Conservation (phyloP, 2,329 filamentous ascomycete species). For the Penicillium frequentans region DNA sequence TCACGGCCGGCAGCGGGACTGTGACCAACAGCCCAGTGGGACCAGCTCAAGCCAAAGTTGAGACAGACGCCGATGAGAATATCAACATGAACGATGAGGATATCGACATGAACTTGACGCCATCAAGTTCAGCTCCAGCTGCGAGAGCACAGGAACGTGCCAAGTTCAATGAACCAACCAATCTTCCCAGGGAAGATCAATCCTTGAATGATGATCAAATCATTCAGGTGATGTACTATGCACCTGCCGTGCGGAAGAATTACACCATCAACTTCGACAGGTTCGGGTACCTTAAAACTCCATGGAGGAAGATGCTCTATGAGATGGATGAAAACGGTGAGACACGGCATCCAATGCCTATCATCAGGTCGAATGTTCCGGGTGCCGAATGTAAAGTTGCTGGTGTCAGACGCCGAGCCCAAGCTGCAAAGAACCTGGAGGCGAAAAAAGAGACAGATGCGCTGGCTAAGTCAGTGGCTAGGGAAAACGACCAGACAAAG, state of each 20-base stretch:
- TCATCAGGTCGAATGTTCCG: slow-evolving; percentile 1
- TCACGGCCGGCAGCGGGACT: too few relatives aligned
- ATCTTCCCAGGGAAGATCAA: not conserved
- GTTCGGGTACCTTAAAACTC: not conserved
- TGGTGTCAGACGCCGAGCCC: too few relatives aligned
- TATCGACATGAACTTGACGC: too few relatives aligned
- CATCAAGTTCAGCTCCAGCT: not conserved
- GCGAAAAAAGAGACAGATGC: too few relatives aligned
- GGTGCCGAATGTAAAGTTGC: too few relatives aligned
- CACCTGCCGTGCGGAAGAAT: not conserved
- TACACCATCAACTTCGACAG: not conserved
- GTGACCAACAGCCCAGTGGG: too few relatives aligned
- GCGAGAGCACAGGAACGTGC: not conserved
- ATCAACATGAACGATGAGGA: too few relatives aligned
- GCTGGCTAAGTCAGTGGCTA: too few relatives aligned
- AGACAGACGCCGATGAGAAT: too few relatives aligned
- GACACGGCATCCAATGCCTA: not conserved
- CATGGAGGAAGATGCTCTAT: not conserved
- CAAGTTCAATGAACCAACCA: not conserved
- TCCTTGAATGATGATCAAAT: slow-evolving; percentile 7
- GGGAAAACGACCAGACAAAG: too few relatives aligned
- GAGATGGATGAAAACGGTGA: not conserved
- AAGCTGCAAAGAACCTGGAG: too few relatives aligned
- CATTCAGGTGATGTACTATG: not conserved
- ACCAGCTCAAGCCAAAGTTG: too few relatives aligned